These are phyloP conservation scores for Penicillium sp. DNA, from an alignment of 2,329 filamentous ascomycete genomes.

Conservation along the genomic window DNA sequence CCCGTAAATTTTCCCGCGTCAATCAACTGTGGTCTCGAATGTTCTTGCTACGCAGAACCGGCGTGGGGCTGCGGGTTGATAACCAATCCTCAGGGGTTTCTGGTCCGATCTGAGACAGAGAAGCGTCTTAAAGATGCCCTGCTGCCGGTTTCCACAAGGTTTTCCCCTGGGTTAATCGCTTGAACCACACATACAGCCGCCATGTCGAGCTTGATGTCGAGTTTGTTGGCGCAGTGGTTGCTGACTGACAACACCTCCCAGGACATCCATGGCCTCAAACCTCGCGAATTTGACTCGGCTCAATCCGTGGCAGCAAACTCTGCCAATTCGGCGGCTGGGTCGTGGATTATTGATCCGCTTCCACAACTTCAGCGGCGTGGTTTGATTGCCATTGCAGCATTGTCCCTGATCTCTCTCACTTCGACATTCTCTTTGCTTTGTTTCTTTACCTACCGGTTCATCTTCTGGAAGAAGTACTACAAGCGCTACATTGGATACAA, in stretches of 20 bases:
- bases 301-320: constrained; percentile 13
- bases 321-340: constrained; percentile 12
- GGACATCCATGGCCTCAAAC: not conserved
- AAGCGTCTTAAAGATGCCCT: not conserved
- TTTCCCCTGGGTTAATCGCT: not conserved
- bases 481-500: constrained; percentile 38
- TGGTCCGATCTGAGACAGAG: not conserved
- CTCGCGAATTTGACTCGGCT: constrained; percentile 6
- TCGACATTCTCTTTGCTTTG: constrained; percentile 11
- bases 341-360: constrained; percentile 15
- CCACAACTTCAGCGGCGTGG: constrained; percentile 11
- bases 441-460: constrained; percentile 18
- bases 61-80: not conserved
- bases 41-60: not conserved
- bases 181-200: not conserved
- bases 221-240: constrained; percentile 4
- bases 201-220: constrained; percentile 10
- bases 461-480: constrained; percentile 18
- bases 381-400: constrained; percentile 7
- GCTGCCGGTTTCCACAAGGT: not conserved
- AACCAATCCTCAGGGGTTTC: not conserved
- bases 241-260: not conserved
- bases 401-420: constrained; percentile 10
- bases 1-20: constrained; percentile 3
- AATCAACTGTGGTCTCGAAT: not conserved